Conservation (phyloP, 768 basidiomycete species). For the Panaeolus papilionaceus region DNA sequence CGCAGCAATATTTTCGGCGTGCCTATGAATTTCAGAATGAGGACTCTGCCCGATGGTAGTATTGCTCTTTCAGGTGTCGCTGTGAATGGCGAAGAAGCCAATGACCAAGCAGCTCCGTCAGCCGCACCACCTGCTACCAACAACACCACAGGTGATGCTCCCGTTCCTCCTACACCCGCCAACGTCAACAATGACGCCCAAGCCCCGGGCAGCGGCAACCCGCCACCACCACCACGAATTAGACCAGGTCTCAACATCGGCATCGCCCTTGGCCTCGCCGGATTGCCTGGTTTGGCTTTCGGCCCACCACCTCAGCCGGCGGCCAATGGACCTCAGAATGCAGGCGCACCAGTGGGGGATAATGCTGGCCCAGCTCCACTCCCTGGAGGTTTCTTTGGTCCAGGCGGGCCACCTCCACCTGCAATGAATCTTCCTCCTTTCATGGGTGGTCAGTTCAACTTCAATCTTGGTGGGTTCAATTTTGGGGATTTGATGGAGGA, state of each 20-base stretch:
- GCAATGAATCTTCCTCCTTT: constrained; percentile 19
- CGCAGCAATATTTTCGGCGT: constrained; percentile 1
- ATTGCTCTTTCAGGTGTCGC: constrained; percentile 4
- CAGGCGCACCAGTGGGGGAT: not conserved
- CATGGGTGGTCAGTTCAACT: constrained; percentile 25
- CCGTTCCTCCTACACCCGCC: not conserved
- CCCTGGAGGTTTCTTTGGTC: not conserved
- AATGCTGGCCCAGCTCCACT: not conserved
- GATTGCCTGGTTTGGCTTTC: not conserved
- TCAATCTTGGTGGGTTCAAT: constrained; percentile 24
- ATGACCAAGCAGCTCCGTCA: not conserved
- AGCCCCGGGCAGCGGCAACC: not conserved
- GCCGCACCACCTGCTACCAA: not conserved
- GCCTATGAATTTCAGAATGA: constrained; percentile 5
- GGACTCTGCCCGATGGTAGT: not conserved
- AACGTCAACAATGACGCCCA: not conserved
- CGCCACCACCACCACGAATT: not conserved
- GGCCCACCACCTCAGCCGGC: not conserved
- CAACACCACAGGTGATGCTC: not conserved
- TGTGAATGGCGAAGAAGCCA: not conserved
- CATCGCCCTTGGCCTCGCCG: not conserved
- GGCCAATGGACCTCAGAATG: not conserved
- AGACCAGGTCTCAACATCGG: not conserved
- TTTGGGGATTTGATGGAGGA: constrained; percentile 38
- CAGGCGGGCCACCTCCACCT: not conserved